Base-by-base conservation (phyloP, 1,139 yeast genomes). In the Sugiyamaella xylanicola region DNA sequence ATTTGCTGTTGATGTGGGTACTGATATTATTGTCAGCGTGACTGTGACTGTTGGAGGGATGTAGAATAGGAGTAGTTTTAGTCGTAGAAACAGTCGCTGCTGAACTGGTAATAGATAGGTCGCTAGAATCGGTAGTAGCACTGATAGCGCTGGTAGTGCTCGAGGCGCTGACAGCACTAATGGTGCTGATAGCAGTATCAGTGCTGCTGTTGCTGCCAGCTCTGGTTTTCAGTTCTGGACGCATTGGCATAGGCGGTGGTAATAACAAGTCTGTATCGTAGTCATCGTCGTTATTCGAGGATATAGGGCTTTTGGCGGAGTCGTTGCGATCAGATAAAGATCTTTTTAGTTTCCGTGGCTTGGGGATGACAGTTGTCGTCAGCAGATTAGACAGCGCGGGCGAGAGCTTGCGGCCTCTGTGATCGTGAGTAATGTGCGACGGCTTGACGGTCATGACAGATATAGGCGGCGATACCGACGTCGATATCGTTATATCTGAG, bases 351-450 rank as follows among this genome's bases (percentile, higher is more conserved):
- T 47, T 48, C 41, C 49, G 22, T 21, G 55, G 57, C 17, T 54
- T 41, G 13, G 68, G 66, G 17, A 65, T 65, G 11, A 63, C 62
- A 11, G 68, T 65, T 9, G 65, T 49, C 4, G 62, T 59, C 9
- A 65, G 53, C 22, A 65, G 59, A 17, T 56, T 58, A 15, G 66
- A 56, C 53, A 65, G 52, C 5, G 67, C 66, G 32, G 67, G 67
- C 36, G 62, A 52, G 44, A 63, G 54, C 36, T 55, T 58, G 48
- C 66, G 56, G 35, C 64, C 65, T n/a, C 57, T 57, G 48, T 59
- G 65, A 50, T 62, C 65, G 37, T 59, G 61, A 13, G 62, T 56
- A 20, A 51, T 44, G 22, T 16, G 3, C 5, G 36, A 21, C n/a
- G 8, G 42, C 13, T n/a, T 32, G 41, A 35, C 27, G 27, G 41